phyloP scores from a whole-genome alignment of 2,329 filamentous ascomycete genomes.

The Monilinia aucupariae region DNA sequence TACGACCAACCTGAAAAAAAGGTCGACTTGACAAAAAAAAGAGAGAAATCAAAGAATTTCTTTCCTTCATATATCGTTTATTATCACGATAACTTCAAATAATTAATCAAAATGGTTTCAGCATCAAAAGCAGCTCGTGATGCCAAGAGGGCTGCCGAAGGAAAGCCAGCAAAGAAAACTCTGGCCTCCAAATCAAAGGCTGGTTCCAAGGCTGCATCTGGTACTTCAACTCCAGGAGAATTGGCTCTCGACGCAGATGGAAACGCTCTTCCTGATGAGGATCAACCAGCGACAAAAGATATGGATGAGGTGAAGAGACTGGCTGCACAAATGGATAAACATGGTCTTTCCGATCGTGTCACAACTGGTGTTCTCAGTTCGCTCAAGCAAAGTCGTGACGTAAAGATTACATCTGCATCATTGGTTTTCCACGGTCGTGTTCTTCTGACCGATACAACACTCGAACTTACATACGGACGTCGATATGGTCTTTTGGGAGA shows the following conservation, averaged over 20 bases:
- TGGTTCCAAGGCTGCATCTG: conserved; percentile 59
- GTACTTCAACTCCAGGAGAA: conserved; percentile 65
- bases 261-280: conserved; percentile 46
- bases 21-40: conserved; percentile 12
- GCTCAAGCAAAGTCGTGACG: conserved; percentile 77
- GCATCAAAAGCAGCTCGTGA: conserved; percentile 67
- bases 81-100: conserved; percentile 20
- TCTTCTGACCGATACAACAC: conserved; percentile 84
- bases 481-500: conserved; percentile 90
- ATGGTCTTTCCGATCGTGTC: conserved; percentile 93
- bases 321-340: conserved; percentile 88
- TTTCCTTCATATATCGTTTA: not conserved
- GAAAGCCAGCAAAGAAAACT: conserved; percentile 73
- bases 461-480: conserved; percentile 89
- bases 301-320: conserved; percentile 79
- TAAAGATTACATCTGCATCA: conserved; percentile 91
- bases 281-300: conserved; percentile 68
- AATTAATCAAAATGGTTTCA: conserved; percentile 53
- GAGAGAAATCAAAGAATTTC: conserved; percentile 2
- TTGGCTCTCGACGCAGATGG: conserved; percentile 60
- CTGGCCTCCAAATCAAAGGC: conserved; percentile 60
- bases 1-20: conserved; percentile 16
- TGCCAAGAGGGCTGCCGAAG: conserved; percentile 65
- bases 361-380: conserved; percentile 95
- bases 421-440: conserved; percentile 98